A percentile compares a stretch with the other conserved stretches of the same genome.
These are phyloP conservation scores for Penicillium sp. DNA, from an alignment of 2,329 filamentous ascomycete species.

Conservation along the genomic window DNA sequence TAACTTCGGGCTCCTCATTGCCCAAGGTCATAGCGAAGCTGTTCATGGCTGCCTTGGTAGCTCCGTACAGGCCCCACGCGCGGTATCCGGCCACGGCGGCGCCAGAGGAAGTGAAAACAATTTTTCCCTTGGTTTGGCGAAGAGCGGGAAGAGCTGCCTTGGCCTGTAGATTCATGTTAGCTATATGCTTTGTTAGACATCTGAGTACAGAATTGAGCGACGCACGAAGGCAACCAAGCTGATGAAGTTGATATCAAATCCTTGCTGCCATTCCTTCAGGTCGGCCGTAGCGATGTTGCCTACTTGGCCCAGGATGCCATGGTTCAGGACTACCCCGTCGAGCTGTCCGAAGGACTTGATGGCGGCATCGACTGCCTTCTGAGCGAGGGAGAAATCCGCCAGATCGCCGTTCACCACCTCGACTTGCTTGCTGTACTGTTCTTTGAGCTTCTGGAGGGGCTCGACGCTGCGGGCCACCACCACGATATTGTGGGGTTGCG, in stretches of 20 bases:
- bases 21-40: constrained; percentile 30
- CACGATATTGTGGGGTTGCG: constrained; percentile 55
- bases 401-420: constrained; percentile 59
- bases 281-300: constrained; percentile 65
- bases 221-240: constrained; percentile 74
- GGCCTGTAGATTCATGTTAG: constrained; percentile 18
- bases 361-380: constrained; percentile 64
- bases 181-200: neutral
- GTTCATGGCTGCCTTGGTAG: constrained; percentile 39
- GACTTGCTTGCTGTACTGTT: constrained; percentile 55
- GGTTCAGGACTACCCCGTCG: constrained; percentile 84
- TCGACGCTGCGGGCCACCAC: constrained; percentile 56
- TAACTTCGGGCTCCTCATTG: constrained; percentile 28
- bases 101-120: constrained; percentile 39
- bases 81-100: constrained; percentile 32
- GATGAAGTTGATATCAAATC: constrained; percentile 85
- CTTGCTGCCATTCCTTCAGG: constrained; percentile 70
- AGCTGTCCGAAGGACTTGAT: constrained; percentile 67
- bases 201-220: constrained; percentile 3
- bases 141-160: constrained; percentile 33
- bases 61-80: constrained; percentile 38
- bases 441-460: constrained; percentile 54
- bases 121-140: constrained; percentile 34
- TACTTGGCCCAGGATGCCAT: constrained; percentile 76
- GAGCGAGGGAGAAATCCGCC: constrained; percentile 53